Base-by-base conservation (phyloP, 2,329 filamentous ascomycete species). In the Corynespora cassiicola region DNA sequence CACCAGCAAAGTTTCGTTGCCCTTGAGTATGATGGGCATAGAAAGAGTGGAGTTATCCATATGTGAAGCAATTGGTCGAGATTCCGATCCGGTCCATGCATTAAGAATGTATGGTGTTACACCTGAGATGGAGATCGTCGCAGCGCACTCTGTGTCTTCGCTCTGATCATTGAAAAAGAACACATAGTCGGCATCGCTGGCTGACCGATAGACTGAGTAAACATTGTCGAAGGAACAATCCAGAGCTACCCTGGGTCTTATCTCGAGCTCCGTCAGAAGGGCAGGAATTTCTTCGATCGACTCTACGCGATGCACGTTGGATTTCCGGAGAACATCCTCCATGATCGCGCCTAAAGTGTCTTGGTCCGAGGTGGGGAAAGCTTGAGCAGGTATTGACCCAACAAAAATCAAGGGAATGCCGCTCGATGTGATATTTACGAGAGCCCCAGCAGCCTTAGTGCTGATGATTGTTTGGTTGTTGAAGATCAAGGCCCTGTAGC, bases 331-430 rank as follows among this genome's bases (percentile, higher is more conserved):
- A n/a, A 68, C 45, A 22, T 44, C 18, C 0, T 51, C 42, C 18
- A 70, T 45, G 1, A 52, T 42, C 6, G 49, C 47, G 21, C 51
- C 32, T 6, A 61, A 28, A 41, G 7, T 45, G 19, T 7, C 18
- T 14, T 27, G 25, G 39, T 50, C 22, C 26, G 6, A 47, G 49
- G 14, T 50, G 50, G n/a, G 63, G 64, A 7, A 64, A 21, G n/a
- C 26, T 14, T 46, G 32, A 17, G 17, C 37, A 4, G 45, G 45
- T 10, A 28, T 14, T 4, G 32, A 5, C 2, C 52, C 54, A 4
- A 57, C 54, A 30, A 77, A 61, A 11, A 77, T 61, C 4, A 77
- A 58, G 0, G 73, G 73, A 1, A 78, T 56, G 0, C 74, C 74
- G 3, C 48, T 49, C 2, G 59, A 36, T 1, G 72, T 70, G 33